phyloP scores from a whole-genome alignment of 2,329 filamentous ascomycete species.

The Alternaria solani region DNA sequence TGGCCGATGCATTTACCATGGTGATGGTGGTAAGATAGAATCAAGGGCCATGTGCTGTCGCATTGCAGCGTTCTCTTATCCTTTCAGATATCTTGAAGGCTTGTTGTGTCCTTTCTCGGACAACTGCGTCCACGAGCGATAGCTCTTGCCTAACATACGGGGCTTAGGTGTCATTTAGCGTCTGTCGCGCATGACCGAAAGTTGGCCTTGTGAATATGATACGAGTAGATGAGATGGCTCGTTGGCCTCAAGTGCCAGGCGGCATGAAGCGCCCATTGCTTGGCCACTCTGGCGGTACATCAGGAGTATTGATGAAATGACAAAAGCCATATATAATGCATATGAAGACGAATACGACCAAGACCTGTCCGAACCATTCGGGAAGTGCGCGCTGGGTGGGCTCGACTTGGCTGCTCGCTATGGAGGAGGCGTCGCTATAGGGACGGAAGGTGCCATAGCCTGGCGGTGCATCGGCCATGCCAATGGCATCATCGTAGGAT shows the following conservation, averaged over 20 bases:
- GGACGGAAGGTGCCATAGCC: constrained; percentile 43
- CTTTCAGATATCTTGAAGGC: not conserved
- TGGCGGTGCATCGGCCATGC: constrained; percentile 33
- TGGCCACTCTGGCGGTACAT: constrained; percentile 20
- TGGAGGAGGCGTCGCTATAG: constrained; percentile 41
- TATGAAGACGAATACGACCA: constrained; percentile 39
- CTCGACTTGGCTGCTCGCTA: constrained; percentile 41
- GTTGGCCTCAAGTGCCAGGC: not conserved
- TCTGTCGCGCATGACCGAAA: not conserved
- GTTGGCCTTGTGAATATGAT: not conserved
- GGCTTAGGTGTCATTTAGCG: not conserved
- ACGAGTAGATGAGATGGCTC: not conserved
- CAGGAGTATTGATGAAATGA: constrained; percentile 32
- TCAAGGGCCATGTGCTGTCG: too few species aligned
- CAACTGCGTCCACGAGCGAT: not conserved
- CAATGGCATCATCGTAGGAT: constrained; percentile 45
- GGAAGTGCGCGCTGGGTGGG: constrained; percentile 31
- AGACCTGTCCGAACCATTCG: constrained; percentile 40
- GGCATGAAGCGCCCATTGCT: constrained; percentile 1
- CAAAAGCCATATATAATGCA: constrained; percentile 45
- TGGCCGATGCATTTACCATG: not conserved
- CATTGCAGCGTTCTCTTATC: not conserved
- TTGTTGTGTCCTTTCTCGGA: not conserved
- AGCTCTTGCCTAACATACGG: not conserved
- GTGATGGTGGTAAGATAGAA: not conserved